These are phyloP conservation scores for Lippia alba DNA, from an alignment of 305 asterid genomes.

Conservation along the genomic window DNA sequence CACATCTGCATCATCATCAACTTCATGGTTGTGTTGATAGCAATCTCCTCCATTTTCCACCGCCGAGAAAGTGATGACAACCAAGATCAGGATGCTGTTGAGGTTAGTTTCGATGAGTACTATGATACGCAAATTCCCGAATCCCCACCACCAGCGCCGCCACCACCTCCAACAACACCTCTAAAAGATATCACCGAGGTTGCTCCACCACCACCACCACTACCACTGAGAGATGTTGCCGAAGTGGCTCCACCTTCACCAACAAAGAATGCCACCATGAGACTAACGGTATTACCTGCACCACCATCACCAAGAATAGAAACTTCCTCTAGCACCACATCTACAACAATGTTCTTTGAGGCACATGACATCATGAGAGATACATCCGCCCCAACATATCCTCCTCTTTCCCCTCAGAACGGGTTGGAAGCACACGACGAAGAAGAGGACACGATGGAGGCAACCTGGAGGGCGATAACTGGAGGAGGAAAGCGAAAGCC, in stretches of 20 bases:
- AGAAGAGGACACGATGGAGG: conserved; percentile 51
- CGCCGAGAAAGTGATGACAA: conserved; percentile 15
- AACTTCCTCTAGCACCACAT: conserved; percentile 11
- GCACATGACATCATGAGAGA: conserved; percentile 22
- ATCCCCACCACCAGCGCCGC: conserved; percentile 27
- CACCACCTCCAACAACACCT: conserved; percentile 28
- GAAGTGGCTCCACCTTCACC: conserved; percentile 17
- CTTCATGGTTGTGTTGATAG: conserved; percentile 43
- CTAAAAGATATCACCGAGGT: neutral
- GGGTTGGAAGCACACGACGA: neutral
- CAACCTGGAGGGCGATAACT: conserved; percentile 57
- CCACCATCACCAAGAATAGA: neutral
- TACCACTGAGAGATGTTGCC: conserved; percentile 13
- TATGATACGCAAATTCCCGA: conserved; percentile 5
- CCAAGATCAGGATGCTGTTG: neutral
- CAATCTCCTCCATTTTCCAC: conserved; percentile 42
- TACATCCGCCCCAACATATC: neutral
- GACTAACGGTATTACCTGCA: neutral
- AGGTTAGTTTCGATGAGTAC: neutral
- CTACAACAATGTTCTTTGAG: neutral
- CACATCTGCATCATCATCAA: conserved; percentile 44
- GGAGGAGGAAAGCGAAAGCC: conserved; percentile 34
- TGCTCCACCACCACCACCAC: conserved; percentile 25
- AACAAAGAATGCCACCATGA: neutral
- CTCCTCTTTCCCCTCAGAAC: conserved; percentile 4